Base-by-base conservation (phyloP, 106 monocot species). In the Platanthera zijinensis region DNA sequence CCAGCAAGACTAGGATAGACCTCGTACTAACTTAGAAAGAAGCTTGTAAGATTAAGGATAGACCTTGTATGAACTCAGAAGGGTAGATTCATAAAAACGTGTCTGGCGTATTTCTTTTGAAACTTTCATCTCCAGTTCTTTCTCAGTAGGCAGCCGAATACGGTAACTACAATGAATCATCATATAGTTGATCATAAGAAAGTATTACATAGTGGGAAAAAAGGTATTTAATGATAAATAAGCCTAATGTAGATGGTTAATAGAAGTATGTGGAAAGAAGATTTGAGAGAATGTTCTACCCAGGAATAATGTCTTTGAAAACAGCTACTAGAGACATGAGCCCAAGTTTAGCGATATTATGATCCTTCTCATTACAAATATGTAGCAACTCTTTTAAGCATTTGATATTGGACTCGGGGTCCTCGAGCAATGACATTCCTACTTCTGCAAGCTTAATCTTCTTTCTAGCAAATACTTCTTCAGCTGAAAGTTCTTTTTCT, bases 301-400 rank as follows among this genome's bases (percentile, higher is more conserved):
- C 87, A 80, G 99, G 99, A 82, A 99, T 92, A 13, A 99, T 90
- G 53, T 99, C 99, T 77, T 84, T 99, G 75, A 99, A 99, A 72
- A 99, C 94, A 79, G 99, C 92, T 51, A 95, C 66, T 75, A 90
- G 74, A 30, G 99, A 99, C 79, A 90, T 82, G 21, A 94, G 77
- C 22, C 84, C 90, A 56, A 99, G 86, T 64, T 94, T 89, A 69
- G 90, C 82, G 47, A 99, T 75, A 47, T 85, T 85, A 73, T 80
- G 78, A 70, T 99, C 89, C 63, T 84, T 76, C 69, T 99, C 99
- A 66, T 84, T 72, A 75, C 88, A 90, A 51, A 99, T 83, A 25
- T 87, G 78, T 51, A 92, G 73, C 77, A 99, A 77, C 25, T 99
- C 99, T 80, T 87, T 95, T 18, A 99, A 68, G 50, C 75, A 82